These are phyloP conservation scores for Mimosa bimucronata DNA, from an alignment of 306 rosid genomes.

Conservation along the genomic window DNA sequence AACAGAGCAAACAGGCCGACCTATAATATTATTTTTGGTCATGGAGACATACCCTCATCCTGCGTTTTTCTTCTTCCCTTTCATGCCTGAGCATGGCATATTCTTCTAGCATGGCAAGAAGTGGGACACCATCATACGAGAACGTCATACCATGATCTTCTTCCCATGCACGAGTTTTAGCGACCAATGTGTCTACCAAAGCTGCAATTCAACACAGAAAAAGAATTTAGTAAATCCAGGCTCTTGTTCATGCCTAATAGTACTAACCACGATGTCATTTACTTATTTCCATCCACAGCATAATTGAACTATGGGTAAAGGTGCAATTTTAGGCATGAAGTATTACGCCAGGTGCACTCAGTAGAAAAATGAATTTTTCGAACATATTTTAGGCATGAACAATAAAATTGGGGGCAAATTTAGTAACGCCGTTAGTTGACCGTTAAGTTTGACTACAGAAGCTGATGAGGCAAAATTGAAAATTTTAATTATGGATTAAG, in stretches of 20 bases:
- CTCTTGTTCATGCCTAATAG: conserved; percentile 19
- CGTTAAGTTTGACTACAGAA: too few species aligned
- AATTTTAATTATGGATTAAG: too few species aligned
- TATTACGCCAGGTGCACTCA: too few species aligned
- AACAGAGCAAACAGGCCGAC: conserved; percentile 13
- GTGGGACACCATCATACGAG: conserved; percentile 93
- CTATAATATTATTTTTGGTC: conserved; percentile 4
- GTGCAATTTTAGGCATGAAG: too few species aligned
- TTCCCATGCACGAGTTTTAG: conserved; percentile 97
- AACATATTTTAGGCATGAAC: too few species aligned
- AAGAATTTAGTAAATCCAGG: conserved; percentile 8
- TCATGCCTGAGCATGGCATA: conserved; percentile 99
- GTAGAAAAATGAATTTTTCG: too few species aligned
- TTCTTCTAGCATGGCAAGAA: conserved; percentile 97
- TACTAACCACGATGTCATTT: conserved; percentile 2
- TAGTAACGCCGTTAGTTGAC: too few species aligned
- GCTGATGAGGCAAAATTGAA: too few species aligned
- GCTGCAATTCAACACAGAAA: conserved; percentile 61
- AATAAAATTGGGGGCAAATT: too few species aligned
- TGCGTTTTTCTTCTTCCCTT: conserved; percentile 96
- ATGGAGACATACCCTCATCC: conserved; percentile 69
- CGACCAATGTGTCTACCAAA: conserved; percentile 88
- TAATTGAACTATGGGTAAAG: conserved; percentile 22
- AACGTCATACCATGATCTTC: conserved; percentile 83
- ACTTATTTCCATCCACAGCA: neutral